phyloP scores from a whole-genome alignment of 106 monocot genomes.

The Alisma plantagoaquatica region DNA sequence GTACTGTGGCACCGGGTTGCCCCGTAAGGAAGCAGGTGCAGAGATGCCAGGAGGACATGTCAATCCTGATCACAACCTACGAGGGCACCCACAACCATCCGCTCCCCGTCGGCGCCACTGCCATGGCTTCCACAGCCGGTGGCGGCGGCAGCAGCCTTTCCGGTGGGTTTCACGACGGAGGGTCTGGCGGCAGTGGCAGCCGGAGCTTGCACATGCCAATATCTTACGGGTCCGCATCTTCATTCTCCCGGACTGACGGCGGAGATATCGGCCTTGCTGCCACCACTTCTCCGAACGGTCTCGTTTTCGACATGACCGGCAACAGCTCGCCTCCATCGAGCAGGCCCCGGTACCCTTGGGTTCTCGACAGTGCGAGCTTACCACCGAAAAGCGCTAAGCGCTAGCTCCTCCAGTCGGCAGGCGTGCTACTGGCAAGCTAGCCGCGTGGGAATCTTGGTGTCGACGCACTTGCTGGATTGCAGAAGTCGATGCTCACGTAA shows the following conservation, averaged over 20 bases:
- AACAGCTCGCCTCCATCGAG: too few species aligned
- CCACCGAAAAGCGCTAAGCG: not conserved
- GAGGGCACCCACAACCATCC: slow-evolving; percentile 92
- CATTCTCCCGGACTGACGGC: slow-evolving; percentile 17
- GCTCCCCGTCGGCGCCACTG: slow-evolving; percentile 57
- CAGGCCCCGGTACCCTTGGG: slow-evolving; percentile 2
- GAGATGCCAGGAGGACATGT: slow-evolving; percentile 81
- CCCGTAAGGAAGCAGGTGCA: slow-evolving; percentile 91
- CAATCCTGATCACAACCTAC: slow-evolving; percentile 83
- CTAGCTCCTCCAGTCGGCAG: too few species aligned
- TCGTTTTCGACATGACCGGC: not conserved
- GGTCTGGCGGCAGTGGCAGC: not conserved
- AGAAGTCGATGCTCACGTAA: too few species aligned
- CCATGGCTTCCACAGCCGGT: slow-evolving; percentile 55
- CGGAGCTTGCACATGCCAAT: slow-evolving; percentile 1
- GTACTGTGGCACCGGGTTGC: slow-evolving; percentile 72
- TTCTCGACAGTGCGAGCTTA: slow-evolving; percentile 2
- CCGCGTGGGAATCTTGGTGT: too few species aligned
- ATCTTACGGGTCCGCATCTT: too few species aligned
- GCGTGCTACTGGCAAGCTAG: too few species aligned
- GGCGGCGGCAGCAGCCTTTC: not conserved
- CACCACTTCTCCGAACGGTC: not conserved
- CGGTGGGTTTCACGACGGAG: too few species aligned
- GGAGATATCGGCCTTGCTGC: not conserved
- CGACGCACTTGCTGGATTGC: too few species aligned